Evolutionary conservation across 148 eudicot species (phyloP).

Genomic region (Dysphania ambrosioides): DNA sequence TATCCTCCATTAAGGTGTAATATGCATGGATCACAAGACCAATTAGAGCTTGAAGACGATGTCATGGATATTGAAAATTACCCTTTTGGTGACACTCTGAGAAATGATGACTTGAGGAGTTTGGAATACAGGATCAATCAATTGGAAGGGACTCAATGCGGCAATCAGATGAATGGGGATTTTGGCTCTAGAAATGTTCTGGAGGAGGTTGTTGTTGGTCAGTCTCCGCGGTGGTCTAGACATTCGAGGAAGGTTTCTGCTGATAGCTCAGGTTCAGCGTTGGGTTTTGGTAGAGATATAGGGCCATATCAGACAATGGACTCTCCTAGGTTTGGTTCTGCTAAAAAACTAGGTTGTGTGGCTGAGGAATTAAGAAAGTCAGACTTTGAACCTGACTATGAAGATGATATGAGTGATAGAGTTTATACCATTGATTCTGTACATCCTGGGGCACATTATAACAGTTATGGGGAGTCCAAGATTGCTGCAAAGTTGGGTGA

Average conservation of each 20-base stretch:
- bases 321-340: constrained; percentile 53
- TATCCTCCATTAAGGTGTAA: constrained; percentile 80
- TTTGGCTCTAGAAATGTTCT: constrained; percentile 41
- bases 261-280: constrained; percentile 48
- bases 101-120: constrained; percentile 55
- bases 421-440: constrained; percentile 89
- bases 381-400: constrained; percentile 58
- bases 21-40: constrained; percentile 43
- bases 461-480: constrained; percentile 45
- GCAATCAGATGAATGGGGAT: constrained; percentile 47
- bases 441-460: constrained; percentile 43
- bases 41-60: constrained; percentile 50
- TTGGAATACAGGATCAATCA: constrained; percentile 76
- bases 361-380: constrained; percentile 49
- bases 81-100: constrained; percentile 66
- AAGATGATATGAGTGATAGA: constrained; percentile 74
- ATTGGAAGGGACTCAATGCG: constrained; percentile 58
- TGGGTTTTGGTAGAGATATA: constrained; percentile 40
- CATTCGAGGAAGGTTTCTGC: constrained; percentile 46
- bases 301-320: constrained; percentile 40
- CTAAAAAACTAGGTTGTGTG: constrained; percentile 42
- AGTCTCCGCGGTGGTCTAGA: constrained; percentile 53
- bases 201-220: constrained; percentile 70
- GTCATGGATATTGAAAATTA: constrained; percentile 61
- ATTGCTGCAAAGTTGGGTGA: constrained; percentile 43